Base-by-base conservation (phyloP, 495 filamentous ascomycete species). In the Oleoguttula mirabilis region DNA sequence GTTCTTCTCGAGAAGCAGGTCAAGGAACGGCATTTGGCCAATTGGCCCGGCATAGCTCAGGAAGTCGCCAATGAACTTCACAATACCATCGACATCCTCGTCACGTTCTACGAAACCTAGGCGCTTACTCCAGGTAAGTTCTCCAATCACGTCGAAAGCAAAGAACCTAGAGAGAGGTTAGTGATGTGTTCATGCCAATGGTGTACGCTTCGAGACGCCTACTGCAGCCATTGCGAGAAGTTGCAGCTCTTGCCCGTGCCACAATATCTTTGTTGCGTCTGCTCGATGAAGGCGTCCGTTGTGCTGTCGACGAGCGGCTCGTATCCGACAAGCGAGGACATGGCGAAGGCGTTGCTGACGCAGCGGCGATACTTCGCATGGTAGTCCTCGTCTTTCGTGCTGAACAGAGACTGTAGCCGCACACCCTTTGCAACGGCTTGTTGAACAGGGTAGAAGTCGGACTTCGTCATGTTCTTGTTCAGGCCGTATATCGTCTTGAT, bases 391-490 rank as follows among this genome's bases (percentile, higher is more conserved):
- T 86, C 77, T 10, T 72, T 73, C 3, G 82, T 82, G 47, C 77
- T 80, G 66, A 88, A 88, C n/a, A 87, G 71, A 10, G 80, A 82
- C 16, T 72, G 73, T 4, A 85, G 62, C 19, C 71, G 70, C 45
- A 72, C 58, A 21, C 80, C 80, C 37, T 75, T 78, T 25, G 75
- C 66, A 5, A 79, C 42, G 12, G 34, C 43, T 24, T 48, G 45
- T 21, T 48, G 45, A 12, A 48, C 45, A 10, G 45, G 45, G 19
- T 48, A 48, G 32, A 48, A 48, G 15, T 48, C 45, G 2, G 28
- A 35, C 70, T 88, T 88, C 42, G 63, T 65, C 55, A 84, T 84
- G n/a, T 80, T 80, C 59, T 85, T 86, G 54, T 85, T 85, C 42
- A 87, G 65, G 1, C 84, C 79, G 54, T 88, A 90, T 21, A 90